Evolutionary conservation across 805 yeast species (phyloP), one percentile per base, ranked within the genome.

Genomic region (Yarrowia deformans): DNA sequence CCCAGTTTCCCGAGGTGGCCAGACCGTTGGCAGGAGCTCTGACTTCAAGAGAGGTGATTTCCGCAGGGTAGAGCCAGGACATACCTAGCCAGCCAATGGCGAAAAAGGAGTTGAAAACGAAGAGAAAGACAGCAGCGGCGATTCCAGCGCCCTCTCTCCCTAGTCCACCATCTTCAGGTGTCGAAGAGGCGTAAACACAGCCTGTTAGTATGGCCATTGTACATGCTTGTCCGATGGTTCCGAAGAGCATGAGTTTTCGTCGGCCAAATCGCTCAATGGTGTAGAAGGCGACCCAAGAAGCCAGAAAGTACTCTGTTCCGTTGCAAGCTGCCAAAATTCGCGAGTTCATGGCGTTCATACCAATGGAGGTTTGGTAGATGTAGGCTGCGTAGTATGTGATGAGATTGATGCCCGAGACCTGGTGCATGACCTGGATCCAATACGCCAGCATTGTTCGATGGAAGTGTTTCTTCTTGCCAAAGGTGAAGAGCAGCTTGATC

Each of bases 301-400:
- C 82, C 68, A 90, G 75, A 77, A 90, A 93, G 67, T 89, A 88
- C 74, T 86, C 84, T 16, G 84, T 79, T 3, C 74, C 75, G 40
- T 73, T 72, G 50, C 71, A 71, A 3, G 75, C 74, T 14, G 75
- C 75, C 14, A 73, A 67, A 46, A 73, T 72, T 45, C 71, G 66
- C 18, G 74, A 45, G 23, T 72, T 66, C 46, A 56, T 43, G 18
- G 54, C 50, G 40, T 32, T 37, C 71, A 82, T 76, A 39, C 97
- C 97, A n/a, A 72, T 55, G 0, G 92, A 84, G 69, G 80, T 83
- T 66, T 85, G 85, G 77, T 92, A 91, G 78, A 93, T 90, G 72
- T 88, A 84, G 23, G 93, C 92, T 54, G 97, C 96, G 77, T 89
- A 93, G 80, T 93, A 93, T 77, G 93, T 91, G 70, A 92, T 89